Base-by-base conservation (phyloP, 2,329 filamentous ascomycete species). In the Plenodomus lindquistii region DNA sequence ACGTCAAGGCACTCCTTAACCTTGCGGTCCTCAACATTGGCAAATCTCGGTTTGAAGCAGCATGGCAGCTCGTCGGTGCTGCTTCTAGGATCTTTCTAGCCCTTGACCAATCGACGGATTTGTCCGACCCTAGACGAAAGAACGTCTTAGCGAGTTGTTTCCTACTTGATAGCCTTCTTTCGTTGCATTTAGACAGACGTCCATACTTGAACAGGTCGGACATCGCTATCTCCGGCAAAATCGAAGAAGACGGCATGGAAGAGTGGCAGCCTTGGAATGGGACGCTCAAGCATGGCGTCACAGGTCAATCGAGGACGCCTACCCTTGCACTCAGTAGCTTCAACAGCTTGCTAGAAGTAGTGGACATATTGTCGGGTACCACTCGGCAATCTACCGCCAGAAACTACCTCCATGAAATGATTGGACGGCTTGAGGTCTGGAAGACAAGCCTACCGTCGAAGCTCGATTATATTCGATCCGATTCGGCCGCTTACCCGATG, bases 261-360 rank as follows among this genome's bases (percentile, higher is more conserved):
- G 86, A 89, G 72, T 89, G 86, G 86, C 83, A 87, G 54, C 83
- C 84, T 1, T 90, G 87, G 87, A 75, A 77, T 20, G 81, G 84
- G 15, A 76, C 78, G 46, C 62, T 78, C 46, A 69, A 73, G 70
- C 73, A 20, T 9, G 40, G 19, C 29, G 15, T 38, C 18, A 38
- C 17, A 38, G 41, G 45, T 8, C 47, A 35, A 19, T 57, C 58
- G 20, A 56, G 59, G 16, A 52, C 56, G 21, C 69, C 69, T 13
- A 59, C 77, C 13, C 73, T 77, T 36, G 71, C 75, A 2, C 60
- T 79, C 21, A 83, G 80, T 59, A 80, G 76, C 7, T 81, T 83
- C 62, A 83, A 83, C 53, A 70, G 73, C 21, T 66, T 83, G 9
- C 60, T 79, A 0, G 55, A 63, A n/a, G 22, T 70, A n/a, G 43